Percentiles rank a stretch among this genome's conserved stretches.
Evolutionary conservation across 2,329 filamentous ascomycete species (phyloP).

Genomic region (Cercospora citrullina): DNA sequence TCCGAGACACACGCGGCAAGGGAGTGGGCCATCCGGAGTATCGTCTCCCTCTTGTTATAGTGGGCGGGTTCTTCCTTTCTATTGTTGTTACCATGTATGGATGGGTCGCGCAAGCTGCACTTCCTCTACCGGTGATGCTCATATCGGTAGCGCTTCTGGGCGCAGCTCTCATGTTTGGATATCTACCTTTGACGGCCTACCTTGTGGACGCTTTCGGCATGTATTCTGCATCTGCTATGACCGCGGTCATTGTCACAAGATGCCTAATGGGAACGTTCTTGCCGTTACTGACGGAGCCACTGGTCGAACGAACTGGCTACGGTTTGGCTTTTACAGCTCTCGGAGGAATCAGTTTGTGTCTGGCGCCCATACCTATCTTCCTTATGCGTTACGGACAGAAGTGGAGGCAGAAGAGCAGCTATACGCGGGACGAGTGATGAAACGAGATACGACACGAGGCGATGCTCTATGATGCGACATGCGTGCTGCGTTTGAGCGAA

Average conservation of each 20-base stretch:
- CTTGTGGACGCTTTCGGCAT: conserved; percentile 50
- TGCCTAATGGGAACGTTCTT: conserved; percentile 48
- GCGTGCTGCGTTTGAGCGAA: conserved; percentile 12
- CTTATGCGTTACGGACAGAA: conserved; percentile 32
- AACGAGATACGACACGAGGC: background rate
- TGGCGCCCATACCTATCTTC: conserved; percentile 34
- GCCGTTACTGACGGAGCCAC: conserved; percentile 46
- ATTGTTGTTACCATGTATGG: conserved; percentile 59
- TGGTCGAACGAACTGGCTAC: conserved; percentile 44
- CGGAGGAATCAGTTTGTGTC: conserved; percentile 25
- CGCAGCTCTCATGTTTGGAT: conserved; percentile 48
- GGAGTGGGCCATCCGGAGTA: conserved; percentile 55
- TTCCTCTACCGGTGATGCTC: conserved; percentile 58
- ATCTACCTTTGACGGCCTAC: conserved; percentile 49
- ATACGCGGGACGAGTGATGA: conserved; percentile 28
- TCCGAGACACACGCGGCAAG: conserved; percentile 33
- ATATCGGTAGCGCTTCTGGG: conserved; percentile 55
- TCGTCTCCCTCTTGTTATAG: conserved; percentile 60
- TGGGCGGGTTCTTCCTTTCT: conserved; percentile 55
- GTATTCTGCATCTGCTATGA: conserved; percentile 49
- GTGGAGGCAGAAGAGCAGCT: conserved; percentile 33
- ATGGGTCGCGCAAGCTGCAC: conserved; percentile 53
- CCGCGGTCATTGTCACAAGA: conserved; percentile 47
- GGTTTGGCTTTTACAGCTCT: conserved; percentile 43
- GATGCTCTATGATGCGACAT: conserved; percentile 20